phyloP scores from a whole-genome alignment of 108 stramenopile genomes.

The Cyclotella baltica region DNA sequence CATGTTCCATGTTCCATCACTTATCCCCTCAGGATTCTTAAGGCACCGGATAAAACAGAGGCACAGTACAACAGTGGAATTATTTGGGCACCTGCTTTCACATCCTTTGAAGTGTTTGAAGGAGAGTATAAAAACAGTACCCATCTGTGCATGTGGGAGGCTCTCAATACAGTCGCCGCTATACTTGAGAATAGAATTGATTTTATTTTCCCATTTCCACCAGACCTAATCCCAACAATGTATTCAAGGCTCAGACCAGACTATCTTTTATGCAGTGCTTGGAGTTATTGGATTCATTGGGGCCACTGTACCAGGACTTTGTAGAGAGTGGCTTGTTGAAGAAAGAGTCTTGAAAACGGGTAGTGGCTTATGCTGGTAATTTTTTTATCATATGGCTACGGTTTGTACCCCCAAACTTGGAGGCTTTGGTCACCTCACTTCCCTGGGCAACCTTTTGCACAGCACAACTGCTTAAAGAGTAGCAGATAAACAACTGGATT shows the following conservation, averaged over 20 bases:
- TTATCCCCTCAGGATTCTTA: not conserved
- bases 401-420: not conserved
- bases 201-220: constrained; percentile 12
- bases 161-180: not conserved
- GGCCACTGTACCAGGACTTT: not conserved
- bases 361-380: not conserved
- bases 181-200: not conserved
- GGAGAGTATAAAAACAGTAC: constrained; percentile 7
- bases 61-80: not conserved
- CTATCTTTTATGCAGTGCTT: not conserved
- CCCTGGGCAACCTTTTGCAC: not conserved
- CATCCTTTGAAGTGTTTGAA: not conserved
- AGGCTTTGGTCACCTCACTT: not conserved
- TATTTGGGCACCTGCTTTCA: not conserved
- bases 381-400: not conserved
- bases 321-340: not conserved
- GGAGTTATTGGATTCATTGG: constrained; percentile 6
- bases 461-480: not conserved
- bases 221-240: not conserved
- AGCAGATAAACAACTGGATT: not conserved
- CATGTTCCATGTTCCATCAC: not conserved
- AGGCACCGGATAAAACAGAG: not conserved
- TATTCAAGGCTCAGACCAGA: not conserved
- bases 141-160: not conserved
- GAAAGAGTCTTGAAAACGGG: constrained; percentile 3